Conservation (phyloP, 2,329 filamentous ascomycete species). For the Neurospora sp. region DNA sequence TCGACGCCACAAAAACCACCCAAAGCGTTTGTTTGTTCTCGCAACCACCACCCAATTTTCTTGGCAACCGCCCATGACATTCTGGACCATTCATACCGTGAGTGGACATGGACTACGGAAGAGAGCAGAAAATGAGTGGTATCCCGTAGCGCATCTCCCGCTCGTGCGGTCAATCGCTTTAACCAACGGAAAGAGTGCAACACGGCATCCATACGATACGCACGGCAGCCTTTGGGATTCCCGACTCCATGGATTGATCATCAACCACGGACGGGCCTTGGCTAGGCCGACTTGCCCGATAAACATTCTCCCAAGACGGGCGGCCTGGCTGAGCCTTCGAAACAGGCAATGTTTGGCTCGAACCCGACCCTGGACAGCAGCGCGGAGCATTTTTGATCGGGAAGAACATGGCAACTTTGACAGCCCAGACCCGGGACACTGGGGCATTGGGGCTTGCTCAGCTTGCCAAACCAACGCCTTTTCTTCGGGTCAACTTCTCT, state of each 20-base stretch:
- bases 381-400: not conserved
- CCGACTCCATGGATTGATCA: not conserved
- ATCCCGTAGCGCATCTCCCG: not conserved
- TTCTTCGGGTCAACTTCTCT: not conserved
- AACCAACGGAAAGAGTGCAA: not conserved
- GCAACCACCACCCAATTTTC: not conserved
- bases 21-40: not conserved
- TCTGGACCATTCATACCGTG: not conserved
- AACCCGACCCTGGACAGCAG: not conserved
- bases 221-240: not conserved
- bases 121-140: not conserved
- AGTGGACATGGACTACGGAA: not conserved
- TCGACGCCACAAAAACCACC: not conserved
- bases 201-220: not conserved
- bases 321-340: not conserved
- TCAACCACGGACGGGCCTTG: not conserved
- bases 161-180: not conserved
- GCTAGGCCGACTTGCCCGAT: not conserved
- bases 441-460: not conserved
- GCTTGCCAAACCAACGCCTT: not conserved
- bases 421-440: not conserved
- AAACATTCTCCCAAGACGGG: not conserved
- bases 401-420: not conserved
- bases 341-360: not conserved
- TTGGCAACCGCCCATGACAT: not conserved